phyloP scores from a whole-genome alignment of 2,329 filamentous ascomycete species.

The Fusarium sp. region DNA sequence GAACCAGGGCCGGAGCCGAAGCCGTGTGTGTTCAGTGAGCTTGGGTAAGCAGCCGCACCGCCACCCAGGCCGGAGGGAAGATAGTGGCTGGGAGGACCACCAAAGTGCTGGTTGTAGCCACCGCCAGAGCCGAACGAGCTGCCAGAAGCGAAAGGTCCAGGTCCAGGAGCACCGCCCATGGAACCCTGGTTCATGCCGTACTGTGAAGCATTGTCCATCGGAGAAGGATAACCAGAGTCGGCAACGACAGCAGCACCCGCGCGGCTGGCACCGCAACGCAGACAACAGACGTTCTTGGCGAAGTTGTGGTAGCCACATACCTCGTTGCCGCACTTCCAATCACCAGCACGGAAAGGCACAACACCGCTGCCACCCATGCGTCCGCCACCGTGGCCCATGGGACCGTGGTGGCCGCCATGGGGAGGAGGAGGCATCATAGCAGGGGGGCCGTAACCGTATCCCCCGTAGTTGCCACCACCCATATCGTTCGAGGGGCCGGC shows the following conservation, averaged over 20 bases:
- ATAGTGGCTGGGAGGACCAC: conserved; percentile 88
- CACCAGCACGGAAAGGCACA: conserved; percentile 96
- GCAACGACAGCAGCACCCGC: conserved; percentile 94
- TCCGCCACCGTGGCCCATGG: conserved; percentile 69
- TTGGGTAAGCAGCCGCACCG: conserved; percentile 78
- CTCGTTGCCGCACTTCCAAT: conserved; percentile 99
- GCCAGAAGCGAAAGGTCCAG: conserved; percentile 79
- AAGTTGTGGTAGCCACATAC: conserved; percentile 99
- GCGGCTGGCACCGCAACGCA: conserved; percentile 94
- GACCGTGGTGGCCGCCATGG: conserved; percentile 70
- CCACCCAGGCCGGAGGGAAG: conserved; percentile 85
- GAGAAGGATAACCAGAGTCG: conserved; percentile 90
- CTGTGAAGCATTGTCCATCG: conserved; percentile 86
- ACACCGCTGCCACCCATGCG: conserved; percentile 86
- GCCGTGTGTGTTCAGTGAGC: conserved; percentile 80
- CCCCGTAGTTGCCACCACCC: conserved; percentile 72
- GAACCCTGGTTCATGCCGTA: conserved; percentile 89
- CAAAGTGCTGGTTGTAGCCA: conserved; percentile 83
- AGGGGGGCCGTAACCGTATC: conserved; percentile 73
- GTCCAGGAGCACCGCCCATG: conserved; percentile 86
- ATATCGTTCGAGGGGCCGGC: conserved; percentile 77
- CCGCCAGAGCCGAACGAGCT: conserved; percentile 75
- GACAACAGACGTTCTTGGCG: conserved; percentile 98
- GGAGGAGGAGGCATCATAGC: conserved; percentile 86
- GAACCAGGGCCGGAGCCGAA: conserved; percentile 82